phyloP scores from a whole-genome alignment of 2,329 filamentous ascomycete genomes.

The Aspergillus niger region DNA sequence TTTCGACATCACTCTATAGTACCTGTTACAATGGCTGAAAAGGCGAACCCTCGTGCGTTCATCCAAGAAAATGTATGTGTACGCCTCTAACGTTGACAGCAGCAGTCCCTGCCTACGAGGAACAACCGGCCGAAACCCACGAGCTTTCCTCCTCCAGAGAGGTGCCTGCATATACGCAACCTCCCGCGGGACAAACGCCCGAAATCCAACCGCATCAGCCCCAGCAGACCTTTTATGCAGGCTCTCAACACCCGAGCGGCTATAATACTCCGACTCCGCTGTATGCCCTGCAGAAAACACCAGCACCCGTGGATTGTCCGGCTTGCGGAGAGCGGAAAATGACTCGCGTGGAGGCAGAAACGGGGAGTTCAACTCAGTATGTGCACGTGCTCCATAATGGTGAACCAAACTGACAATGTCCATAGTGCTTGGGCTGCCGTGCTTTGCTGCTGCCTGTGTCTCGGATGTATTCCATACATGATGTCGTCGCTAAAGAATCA shows the following conservation, averaged over 20 bases:
- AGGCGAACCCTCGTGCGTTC: background rate
- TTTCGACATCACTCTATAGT: background rate
- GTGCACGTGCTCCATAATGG: conserved; percentile 7
- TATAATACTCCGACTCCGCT: conserved; percentile 30
- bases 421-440: conserved; percentile 49
- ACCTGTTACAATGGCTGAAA: background rate
- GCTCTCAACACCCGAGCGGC: conserved; percentile 19
- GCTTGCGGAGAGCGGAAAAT: conserved; percentile 45
- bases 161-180: background rate
- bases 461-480: conserved; percentile 54
- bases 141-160: background rate
- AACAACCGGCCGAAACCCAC: background rate
- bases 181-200: background rate
- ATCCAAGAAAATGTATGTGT: background rate
- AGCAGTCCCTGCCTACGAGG: background rate
- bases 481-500: conserved; percentile 53
- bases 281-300: conserved; percentile 30
- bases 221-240: conserved; percentile 7
- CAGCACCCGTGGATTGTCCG: conserved; percentile 52
- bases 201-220: background rate
- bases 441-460: conserved; percentile 46
- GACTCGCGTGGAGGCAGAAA: conserved; percentile 25
- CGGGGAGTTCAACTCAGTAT: conserved; percentile 34
- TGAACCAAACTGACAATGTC: background rate
- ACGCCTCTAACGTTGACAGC: background rate